Conservation (phyloP, 2,329 filamentous ascomycete genomes). For the Neopestalotiopsis rosae region DNA sequence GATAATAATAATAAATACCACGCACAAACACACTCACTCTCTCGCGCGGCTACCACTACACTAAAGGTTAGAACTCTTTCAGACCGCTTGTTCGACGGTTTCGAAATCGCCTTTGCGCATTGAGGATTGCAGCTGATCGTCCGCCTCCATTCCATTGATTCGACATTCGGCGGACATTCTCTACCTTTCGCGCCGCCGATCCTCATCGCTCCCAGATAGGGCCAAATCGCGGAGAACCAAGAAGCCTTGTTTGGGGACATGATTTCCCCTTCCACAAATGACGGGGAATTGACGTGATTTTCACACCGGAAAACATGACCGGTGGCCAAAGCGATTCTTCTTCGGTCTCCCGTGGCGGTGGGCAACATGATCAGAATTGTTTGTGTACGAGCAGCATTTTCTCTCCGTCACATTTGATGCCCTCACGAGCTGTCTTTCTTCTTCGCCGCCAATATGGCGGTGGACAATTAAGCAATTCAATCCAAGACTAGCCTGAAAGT, state of each 20-base stretch:
- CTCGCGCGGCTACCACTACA: not conserved
- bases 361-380: too few relatives aligned
- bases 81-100: constrained; percentile 9
- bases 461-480: not conserved
- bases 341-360: too few relatives aligned
- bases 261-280: not conserved
- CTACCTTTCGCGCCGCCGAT: constrained; percentile 9
- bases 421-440: too few relatives aligned
- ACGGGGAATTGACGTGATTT: not conserved
- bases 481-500: not conserved
- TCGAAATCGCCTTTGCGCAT: not conserved
- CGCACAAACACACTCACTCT: not conserved
- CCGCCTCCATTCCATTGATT: constrained; percentile 4
- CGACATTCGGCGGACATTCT: not conserved
- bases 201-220: not conserved
- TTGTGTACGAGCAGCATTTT: too few relatives aligned
- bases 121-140: constrained; percentile 11
- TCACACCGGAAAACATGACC: too few relatives aligned
- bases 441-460: not conserved
- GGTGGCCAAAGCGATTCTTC: too few relatives aligned
- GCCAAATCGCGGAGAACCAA: not conserved
- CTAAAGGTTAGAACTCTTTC: not conserved
- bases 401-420: too few relatives aligned
- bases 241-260: not conserved
- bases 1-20: not conserved